These are phyloP conservation scores for Candida hungchunana DNA, from an alignment of 805 yeast species.

Conservation along the genomic window DNA sequence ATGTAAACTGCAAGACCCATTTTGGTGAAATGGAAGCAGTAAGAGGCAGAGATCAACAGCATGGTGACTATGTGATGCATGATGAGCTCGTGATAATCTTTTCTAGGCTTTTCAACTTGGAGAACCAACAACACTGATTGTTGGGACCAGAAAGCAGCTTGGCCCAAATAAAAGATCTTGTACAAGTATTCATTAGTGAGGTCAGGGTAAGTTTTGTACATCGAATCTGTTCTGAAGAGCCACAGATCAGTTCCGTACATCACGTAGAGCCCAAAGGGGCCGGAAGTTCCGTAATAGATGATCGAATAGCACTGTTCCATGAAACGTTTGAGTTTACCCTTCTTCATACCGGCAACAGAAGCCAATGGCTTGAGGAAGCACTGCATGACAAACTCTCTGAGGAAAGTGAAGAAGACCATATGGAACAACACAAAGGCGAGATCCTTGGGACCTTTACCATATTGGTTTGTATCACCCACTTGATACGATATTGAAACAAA, in stretches of 20 bases:
- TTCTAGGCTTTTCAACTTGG: conserved; percentile 91
- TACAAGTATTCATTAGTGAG: conserved; percentile 60
- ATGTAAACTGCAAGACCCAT: conserved; percentile 89
- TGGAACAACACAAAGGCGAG: conserved; percentile 72
- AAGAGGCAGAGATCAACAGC: conserved; percentile 78
- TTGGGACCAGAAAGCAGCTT: conserved; percentile 98
- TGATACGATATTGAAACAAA: conserved; percentile 65
- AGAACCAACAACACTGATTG: conserved; percentile 80
- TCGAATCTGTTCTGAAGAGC: conserved; percentile 81
- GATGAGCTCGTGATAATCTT: conserved; percentile 86
- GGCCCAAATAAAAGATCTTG: conserved; percentile 81
- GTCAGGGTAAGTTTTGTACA: conserved; percentile 84
- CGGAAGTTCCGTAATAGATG: conserved; percentile 72
- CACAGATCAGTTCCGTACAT: conserved; percentile 83
- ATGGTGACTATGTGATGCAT: conserved; percentile 93
- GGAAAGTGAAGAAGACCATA: conserved; percentile 84
- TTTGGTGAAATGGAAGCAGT: conserved; percentile 93
- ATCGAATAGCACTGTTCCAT: conserved; percentile 90
- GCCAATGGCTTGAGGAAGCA: conserved; percentile 74
- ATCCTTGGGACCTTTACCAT: conserved; percentile 87
- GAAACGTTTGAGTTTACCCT: conserved; percentile 67
- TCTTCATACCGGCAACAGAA: conserved; percentile 41
- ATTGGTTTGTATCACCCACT: conserved; percentile 57
- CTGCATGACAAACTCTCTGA: conserved; percentile 90
- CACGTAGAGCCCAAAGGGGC: conserved; percentile 85